Conservation (phyloP, 306 rosid species). For the Glycyrrhiza uralensis region DNA sequence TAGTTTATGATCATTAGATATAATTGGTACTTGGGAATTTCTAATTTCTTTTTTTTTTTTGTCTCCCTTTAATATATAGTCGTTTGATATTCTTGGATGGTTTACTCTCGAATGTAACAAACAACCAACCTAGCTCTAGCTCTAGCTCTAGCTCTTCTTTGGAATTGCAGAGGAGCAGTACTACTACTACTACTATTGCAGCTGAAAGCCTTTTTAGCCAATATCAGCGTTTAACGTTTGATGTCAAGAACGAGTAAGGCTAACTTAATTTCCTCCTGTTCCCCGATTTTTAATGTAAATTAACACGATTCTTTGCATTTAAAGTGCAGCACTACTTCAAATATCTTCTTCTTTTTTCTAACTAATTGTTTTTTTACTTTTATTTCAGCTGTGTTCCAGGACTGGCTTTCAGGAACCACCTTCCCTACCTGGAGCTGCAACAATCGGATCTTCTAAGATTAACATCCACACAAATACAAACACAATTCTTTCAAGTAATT, state of each 20-base stretch:
- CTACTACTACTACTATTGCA: too few species aligned
- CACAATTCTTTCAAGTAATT: constrained; percentile 54
- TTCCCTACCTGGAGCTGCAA: constrained; percentile 49
- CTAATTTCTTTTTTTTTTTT: background rate
- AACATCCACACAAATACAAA: constrained; percentile 45
- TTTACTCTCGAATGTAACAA: constrained; percentile 38
- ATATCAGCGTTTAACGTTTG: constrained; percentile 35
- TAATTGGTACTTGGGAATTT: too few species aligned
- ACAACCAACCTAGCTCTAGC: too few species aligned
- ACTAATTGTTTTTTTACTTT: background rate
- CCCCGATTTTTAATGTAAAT: background rate
- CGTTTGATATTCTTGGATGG: constrained; percentile 57
- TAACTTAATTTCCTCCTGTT: background rate
- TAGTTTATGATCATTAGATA: too few species aligned
- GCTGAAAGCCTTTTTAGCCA: constrained; percentile 51
- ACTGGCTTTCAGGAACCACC: constrained; percentile 45
- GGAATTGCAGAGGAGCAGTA: too few species aligned
- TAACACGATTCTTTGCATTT: background rate
- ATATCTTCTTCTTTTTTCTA: background rate
- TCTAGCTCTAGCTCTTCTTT: constrained; percentile 58
- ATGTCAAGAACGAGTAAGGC: constrained; percentile 51
- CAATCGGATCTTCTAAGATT: constrained; percentile 48
- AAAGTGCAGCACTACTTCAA: too few species aligned
- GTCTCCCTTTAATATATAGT: constrained; percentile 24
- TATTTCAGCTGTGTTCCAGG: constrained; percentile 62